A percentile compares a stretch with the other conserved stretches of the same genome.
phyloP scores from a whole-genome alignment of 2,329 filamentous ascomycete species.

The Colletotrichum sp. region DNA sequence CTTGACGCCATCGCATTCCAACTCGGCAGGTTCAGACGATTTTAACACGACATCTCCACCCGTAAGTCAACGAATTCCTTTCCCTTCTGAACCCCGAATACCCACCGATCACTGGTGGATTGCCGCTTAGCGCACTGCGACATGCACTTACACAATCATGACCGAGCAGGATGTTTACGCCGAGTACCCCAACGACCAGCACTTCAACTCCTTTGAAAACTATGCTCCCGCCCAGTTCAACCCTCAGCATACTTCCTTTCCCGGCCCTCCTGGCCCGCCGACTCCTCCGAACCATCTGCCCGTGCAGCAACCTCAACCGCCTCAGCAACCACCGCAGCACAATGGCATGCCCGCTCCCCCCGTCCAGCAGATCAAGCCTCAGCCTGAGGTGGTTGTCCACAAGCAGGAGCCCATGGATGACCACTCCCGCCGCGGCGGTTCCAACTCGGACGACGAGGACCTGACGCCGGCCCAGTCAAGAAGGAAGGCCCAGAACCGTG shows the following conservation, averaged over 20 bases:
- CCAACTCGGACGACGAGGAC: constrained; percentile 62
- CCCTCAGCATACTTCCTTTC: constrained; percentile 35
- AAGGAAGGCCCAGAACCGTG: constrained; percentile 66
- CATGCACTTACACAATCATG: constrained; percentile 35
- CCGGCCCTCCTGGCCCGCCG: constrained; percentile 58
- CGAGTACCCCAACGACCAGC: constrained; percentile 50
- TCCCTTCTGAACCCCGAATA: constrained; percentile 24
- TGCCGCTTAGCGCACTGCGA: constrained; percentile 33
- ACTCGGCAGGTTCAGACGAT: constrained; percentile 59
- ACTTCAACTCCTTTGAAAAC: constrained; percentile 53
- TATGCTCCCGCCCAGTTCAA: constrained; percentile 33
- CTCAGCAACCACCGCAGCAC: constrained; percentile 26
- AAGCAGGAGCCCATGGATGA: constrained; percentile 47
- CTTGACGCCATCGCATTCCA: constrained; percentile 60
- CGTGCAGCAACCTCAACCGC: constrained; percentile 14
- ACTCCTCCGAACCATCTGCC: constrained; percentile 37
- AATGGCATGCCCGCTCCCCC: constrained; percentile 29
- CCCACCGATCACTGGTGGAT: constrained; percentile 28
- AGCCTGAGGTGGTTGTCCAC: constrained; percentile 13
- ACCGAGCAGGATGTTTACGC: constrained; percentile 55
- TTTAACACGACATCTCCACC: constrained; percentile 60
- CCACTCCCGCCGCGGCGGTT: constrained; percentile 40
- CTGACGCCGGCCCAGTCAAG: constrained; percentile 63
- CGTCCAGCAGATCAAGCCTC: constrained; percentile 25
- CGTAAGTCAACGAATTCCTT: constrained; percentile 44